A percentile compares a stretch with the other conserved stretches of the same genome.
Conservation (phyloP, 306 rosid genomes). For the Mimosa bimucronata region DNA sequence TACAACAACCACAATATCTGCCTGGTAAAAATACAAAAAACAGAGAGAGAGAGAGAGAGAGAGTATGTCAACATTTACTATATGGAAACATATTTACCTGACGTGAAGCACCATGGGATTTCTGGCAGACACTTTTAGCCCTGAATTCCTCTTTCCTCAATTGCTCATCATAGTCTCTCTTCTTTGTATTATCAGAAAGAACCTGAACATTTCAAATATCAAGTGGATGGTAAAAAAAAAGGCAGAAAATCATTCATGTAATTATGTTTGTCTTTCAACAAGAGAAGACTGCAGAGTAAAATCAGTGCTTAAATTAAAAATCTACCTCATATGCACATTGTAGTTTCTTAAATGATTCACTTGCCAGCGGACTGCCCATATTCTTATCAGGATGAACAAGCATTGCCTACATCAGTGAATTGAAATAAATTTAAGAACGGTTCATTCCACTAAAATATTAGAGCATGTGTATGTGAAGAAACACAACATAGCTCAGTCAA, state of each 20-base stretch:
- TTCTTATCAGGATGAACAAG: conserved; percentile 99
- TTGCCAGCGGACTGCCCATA: conserved; percentile 88
- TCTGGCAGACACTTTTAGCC: conserved; percentile 91
- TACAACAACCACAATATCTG: conserved; percentile 7
- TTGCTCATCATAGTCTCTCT: conserved; percentile 92
- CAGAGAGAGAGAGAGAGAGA: too few species aligned
- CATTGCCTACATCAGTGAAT: conserved; percentile 70
- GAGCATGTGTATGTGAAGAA: background rate
- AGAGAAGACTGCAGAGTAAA: conserved; percentile 13
- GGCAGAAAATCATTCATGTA: conserved; percentile 9
- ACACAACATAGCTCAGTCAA: conserved; percentile 18
- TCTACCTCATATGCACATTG: conserved; percentile 98
- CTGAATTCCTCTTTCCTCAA: conserved; percentile 86
- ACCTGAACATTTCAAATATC: conserved; percentile 56
- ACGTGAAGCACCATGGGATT: conserved; percentile 65
- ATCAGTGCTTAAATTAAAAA: conserved; percentile 19
- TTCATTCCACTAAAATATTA: conserved; percentile 22
- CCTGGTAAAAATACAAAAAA: conserved; percentile 8
- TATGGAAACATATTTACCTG: conserved; percentile 58
- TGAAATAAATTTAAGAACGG: background rate
- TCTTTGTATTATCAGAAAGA: conserved; percentile 84
- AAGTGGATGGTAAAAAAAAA: conserved; percentile 35
- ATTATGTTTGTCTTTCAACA: conserved; percentile 29
- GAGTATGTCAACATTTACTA: background rate
- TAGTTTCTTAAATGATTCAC: conserved; percentile 91